A percentile compares a stretch with the other conserved stretches of the same genome.
These are phyloP conservation scores for Grosmannia huntii DNA, from an alignment of 2,329 filamentous ascomycete species.

Conservation along the genomic window DNA sequence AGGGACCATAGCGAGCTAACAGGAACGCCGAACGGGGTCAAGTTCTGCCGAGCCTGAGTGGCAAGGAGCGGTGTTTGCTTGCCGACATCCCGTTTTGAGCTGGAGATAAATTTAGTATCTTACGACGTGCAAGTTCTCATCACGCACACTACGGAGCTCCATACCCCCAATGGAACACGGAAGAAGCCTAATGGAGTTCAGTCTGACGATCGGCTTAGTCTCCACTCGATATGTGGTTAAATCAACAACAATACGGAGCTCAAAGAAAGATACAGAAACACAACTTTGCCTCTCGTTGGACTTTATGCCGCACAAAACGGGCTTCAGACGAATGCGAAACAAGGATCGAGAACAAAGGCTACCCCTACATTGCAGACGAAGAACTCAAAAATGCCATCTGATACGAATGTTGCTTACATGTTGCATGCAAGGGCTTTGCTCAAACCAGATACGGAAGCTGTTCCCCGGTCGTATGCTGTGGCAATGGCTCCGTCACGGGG, in stretches of 20 bases:
- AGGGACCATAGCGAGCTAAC: too few species aligned
- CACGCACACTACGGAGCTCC: neutral
- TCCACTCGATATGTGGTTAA: neutral
- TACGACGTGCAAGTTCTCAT: neutral
- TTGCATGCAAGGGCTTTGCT: neutral
- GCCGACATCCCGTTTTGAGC: too few species aligned
- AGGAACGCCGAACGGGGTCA: too few species aligned
- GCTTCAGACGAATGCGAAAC: neutral
- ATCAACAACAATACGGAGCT: neutral
- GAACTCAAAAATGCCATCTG: neutral
- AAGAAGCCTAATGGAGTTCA: neutral
- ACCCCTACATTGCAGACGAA: too few species aligned
- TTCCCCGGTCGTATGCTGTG: neutral
- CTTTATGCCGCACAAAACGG: neutral
- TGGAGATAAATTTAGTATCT: too few species aligned
- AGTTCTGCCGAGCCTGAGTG: too few species aligned
- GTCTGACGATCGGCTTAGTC: neutral
- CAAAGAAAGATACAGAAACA: too few species aligned
- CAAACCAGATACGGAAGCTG: neutral
- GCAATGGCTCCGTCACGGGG: neutral
- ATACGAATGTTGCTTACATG: neutral
- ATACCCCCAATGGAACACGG: neutral
- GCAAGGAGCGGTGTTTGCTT: too few species aligned
- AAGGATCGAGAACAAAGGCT: too few species aligned
- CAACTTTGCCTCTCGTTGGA: too few species aligned